A percentile compares a stretch with the other conserved stretches of the same genome.
Conservation (phyloP, 2,329 filamentous ascomycete species). For the Aspergillus luchuensis region DNA sequence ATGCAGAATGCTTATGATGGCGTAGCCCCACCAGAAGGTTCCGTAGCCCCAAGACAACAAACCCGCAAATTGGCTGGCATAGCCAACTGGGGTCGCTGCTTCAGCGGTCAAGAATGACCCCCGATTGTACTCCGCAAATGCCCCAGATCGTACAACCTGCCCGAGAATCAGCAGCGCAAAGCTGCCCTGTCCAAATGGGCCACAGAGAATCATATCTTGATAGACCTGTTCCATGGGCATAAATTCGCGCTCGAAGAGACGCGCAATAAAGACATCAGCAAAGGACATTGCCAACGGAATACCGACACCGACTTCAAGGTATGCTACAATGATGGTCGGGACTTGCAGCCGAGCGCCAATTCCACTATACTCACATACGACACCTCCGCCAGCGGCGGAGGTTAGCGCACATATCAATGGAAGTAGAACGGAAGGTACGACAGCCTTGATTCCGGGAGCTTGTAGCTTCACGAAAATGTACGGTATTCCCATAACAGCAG, state of each 20-base stretch:
- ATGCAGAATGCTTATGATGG: slow-evolving; percentile 38
- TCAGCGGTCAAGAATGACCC: slow-evolving; percentile 37
- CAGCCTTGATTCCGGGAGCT: slow-evolving; percentile 35
- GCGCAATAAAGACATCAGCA: slow-evolving; percentile 37
- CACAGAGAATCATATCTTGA: slow-evolving; percentile 46
- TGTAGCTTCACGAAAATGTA: slow-evolving; percentile 42
- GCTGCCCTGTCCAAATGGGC: slow-evolving; percentile 43
- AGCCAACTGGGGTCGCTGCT: slow-evolving; percentile 35
- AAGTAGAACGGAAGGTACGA: slow-evolving; percentile 40
- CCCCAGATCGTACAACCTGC: slow-evolving; percentile 29
- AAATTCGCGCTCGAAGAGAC: slow-evolving; percentile 31
- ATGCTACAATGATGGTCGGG: slow-evolving; percentile 45
- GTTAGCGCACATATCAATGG: slow-evolving; percentile 45
- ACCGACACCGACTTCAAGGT: slow-evolving; percentile 42
- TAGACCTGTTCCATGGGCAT: slow-evolving; percentile 30
- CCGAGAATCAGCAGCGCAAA: slow-evolving; percentile 46
- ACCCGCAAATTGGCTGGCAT: slow-evolving; percentile 41
- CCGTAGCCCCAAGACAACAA: slow-evolving; percentile 45
- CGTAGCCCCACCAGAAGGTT: slow-evolving; percentile 48
- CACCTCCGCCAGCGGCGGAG: slow-evolving; percentile 41
- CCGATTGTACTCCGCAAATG: slow-evolving; percentile 37
- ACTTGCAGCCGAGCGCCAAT: slow-evolving; percentile 35
- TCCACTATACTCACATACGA: slow-evolving; percentile 35
- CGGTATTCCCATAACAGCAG: slow-evolving; percentile 37
- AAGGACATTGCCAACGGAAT: slow-evolving; percentile 37